Percentiles rank a stretch among this genome's conserved stretches.
Conservation (phyloP, 768 basidiomycete genomes). For the Tubosaeta sp. region DNA sequence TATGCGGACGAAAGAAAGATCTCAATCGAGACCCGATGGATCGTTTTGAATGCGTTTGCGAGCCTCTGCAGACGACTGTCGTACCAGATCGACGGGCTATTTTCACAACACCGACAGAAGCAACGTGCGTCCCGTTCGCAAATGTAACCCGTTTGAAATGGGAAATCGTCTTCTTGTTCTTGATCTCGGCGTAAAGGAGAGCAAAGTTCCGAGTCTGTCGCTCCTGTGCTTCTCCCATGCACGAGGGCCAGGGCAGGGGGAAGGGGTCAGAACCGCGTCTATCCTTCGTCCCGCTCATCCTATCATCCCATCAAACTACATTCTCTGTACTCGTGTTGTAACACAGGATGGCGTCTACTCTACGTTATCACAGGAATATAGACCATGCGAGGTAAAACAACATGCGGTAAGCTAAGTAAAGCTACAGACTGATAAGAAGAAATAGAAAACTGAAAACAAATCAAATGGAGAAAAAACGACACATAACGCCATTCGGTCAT, state of each 20-base stretch:
- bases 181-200: background rate
- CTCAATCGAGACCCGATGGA: background rate
- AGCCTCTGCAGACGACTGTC: too few species aligned
- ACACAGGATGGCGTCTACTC: background rate
- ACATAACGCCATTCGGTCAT: background rate
- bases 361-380: background rate
- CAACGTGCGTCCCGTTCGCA: background rate
- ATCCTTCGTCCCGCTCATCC: background rate
- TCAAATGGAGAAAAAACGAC: slow-evolving; percentile 4
- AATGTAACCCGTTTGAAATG: background rate
- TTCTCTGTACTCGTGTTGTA: background rate
- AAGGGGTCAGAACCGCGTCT: background rate
- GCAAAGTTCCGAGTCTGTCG: background rate
- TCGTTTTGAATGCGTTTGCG: background rate
- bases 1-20: background rate
- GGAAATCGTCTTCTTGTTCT: background rate
- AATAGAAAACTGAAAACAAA: background rate
- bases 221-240: background rate
- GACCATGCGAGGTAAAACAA: slow-evolving; percentile 9
- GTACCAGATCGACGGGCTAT: background rate
- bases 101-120: background rate
- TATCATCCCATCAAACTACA: background rate
- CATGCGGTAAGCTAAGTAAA: slow-evolving; percentile 14
- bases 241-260: background rate
- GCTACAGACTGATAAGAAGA: slow-evolving; percentile 3